phyloP scores from a whole-genome alignment of 225 moss, liverwort and hornwort species.

The Physcomitrium patens region DNA sequence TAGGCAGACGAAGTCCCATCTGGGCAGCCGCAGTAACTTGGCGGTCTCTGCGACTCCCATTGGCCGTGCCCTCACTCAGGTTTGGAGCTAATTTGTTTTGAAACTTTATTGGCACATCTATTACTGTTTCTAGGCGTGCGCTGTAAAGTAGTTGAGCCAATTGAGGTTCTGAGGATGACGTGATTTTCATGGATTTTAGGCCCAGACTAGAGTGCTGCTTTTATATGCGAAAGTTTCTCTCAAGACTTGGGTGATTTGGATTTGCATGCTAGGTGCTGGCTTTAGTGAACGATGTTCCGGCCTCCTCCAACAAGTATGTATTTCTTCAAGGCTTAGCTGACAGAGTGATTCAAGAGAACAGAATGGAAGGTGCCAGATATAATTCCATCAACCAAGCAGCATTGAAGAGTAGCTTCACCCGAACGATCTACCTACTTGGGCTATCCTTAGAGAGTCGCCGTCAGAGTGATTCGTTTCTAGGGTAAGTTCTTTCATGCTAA shows the following conservation, averaged over 20 bases:
- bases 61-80: slow-evolving; percentile 64
- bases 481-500: slow-evolving; percentile 13
- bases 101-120: background rate
- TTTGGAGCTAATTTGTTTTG: slow-evolving; percentile 5
- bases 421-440: slow-evolving; percentile 57
- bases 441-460: slow-evolving; percentile 41
- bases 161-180: background rate
- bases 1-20: background rate
- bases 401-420: slow-evolving; percentile 55
- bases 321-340: slow-evolving; percentile 62
- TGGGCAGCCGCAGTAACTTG: background rate
- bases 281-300: slow-evolving; percentile 69
- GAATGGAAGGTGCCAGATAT: slow-evolving; percentile 51
- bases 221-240: no score
- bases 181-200: background rate
- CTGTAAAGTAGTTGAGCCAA: no score
- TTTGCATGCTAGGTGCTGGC: slow-evolving; percentile 41
- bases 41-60: slow-evolving; percentile 39
- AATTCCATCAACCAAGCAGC: slow-evolving; percentile 51
- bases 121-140: background rate
- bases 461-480: slow-evolving; percentile 28
- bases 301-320: slow-evolving; percentile 60
- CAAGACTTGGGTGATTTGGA: background rate
- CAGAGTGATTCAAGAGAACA: slow-evolving; percentile 67
- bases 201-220: no score